Base-by-base conservation (phyloP, 495 filamentous ascomycete genomes). In the Platismatia glauca region DNA sequence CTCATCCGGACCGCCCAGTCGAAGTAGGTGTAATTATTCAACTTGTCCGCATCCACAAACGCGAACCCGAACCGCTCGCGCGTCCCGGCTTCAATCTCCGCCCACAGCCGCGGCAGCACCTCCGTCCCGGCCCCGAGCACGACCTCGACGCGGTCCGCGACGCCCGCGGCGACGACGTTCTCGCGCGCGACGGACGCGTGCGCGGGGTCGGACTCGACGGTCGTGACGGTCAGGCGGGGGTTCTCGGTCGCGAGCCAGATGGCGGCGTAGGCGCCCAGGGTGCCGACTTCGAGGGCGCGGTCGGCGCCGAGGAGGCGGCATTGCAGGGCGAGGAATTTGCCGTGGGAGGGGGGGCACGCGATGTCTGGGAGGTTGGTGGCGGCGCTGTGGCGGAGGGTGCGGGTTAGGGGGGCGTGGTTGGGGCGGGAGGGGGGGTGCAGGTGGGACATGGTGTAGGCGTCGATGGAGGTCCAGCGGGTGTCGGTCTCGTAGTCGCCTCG, bases 11-110 rank as follows among this genome's bases (percentile, higher is more conserved):
- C 73, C 13, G 76, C 77, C 71, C 74, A 66, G 24, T 78, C 65
- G 60, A 82, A 81, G 43, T 82, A 79, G 46, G 74, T 69, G 68
- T 69, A 76, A 61, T 80, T 76, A 58, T 81, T 75, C n/a, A 65
- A 68, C 71, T 74, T 77, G 37, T 76, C 78, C 11, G 80, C 80
- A 71, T 82, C 79, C 57, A 83, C 77, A 43, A 82, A 82, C 1
- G 78, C 67, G 58, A 82, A 76, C 52, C 78, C 79, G 63, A 82
- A 80, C 58, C 62, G 62, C 43, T 62, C 64, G 1, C 70, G 60
- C 60, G 78, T 20, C 0, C 64, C 64, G 5, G 35, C 24, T 16
- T 43, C 7, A 11, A 65, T 44, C 11, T 62, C 78, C 37, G 69
- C 63, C 12, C 55, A 68, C 16, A 83, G 69, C 61, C 67, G 59